Evolutionary conservation across 768 basidiomycete species (phyloP).

Genomic region (Pleurotus giganteus): DNA sequence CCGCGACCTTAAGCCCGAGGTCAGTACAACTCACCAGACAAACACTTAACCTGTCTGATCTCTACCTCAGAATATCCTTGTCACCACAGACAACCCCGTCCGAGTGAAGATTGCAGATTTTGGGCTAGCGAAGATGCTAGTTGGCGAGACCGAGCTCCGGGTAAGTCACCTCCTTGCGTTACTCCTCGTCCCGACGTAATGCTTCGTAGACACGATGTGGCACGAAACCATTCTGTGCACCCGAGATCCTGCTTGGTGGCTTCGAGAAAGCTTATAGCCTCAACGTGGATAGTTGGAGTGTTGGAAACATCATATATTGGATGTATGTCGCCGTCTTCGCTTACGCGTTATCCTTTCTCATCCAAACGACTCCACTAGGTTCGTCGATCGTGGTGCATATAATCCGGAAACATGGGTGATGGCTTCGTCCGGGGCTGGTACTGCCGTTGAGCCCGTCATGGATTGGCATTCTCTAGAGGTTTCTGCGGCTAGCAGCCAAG

Average conservation of each 20-base stretch:
- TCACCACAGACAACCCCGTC: constrained; percentile 68
- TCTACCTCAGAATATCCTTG: constrained; percentile 66
- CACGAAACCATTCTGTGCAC: constrained; percentile 91
- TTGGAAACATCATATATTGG: constrained; percentile 91
- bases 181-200: background rate
- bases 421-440: constrained; percentile 33
- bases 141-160: constrained; percentile 70
- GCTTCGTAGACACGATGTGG: constrained; percentile 85
- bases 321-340: constrained; percentile 51
- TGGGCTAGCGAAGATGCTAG: constrained; percentile 88
- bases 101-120: constrained; percentile 92
- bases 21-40: constrained; percentile 21
- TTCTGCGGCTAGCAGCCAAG: constrained; percentile 37
- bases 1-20: constrained; percentile 92
- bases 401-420: constrained; percentile 54
- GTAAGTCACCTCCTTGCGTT: constrained; percentile 39
- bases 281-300: constrained; percentile 93
- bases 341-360: constrained; percentile 22
- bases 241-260: constrained; percentile 78
- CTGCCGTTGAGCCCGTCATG: constrained; percentile 43
- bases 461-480: constrained; percentile 56
- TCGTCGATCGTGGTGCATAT: constrained; percentile 66
- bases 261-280: constrained; percentile 75
- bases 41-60: background rate
- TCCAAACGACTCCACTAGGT: constrained; percentile 79